These are phyloP conservation scores for Cryptosporidium canis DNA, from an alignment of 169 alveolate species.

Conservation along the genomic window DNA sequence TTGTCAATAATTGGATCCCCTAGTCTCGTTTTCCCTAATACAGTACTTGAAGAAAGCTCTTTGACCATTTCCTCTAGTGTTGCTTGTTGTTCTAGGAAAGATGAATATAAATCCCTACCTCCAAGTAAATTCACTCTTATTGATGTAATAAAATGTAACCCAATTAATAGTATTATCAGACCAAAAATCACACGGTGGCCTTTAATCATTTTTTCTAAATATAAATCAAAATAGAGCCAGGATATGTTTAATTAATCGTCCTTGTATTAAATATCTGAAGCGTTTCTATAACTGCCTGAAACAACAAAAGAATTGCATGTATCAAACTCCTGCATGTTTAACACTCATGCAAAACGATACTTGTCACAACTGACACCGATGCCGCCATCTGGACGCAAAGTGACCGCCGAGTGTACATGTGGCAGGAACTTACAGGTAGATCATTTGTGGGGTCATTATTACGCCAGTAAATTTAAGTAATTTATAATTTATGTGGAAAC, in stretches of 20 bases:
- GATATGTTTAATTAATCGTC: background rate
- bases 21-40: slow-evolving; percentile 26
- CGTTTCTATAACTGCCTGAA: background rate
- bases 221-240: background rate
- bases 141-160: background rate
- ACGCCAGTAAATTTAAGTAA: slow-evolving; percentile 56
- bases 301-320: background rate
- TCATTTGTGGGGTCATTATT: slow-evolving; percentile 70
- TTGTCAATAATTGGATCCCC: slow-evolving; percentile 16
- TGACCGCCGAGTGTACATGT: slow-evolving; percentile 71
- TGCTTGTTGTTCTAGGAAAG: slow-evolving; percentile 53
- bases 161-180: background rate
- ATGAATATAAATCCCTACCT: slow-evolving; percentile 36
- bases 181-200: background rate
- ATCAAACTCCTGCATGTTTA: background rate
- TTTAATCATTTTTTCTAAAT: slow-evolving; percentile 15
- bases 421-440: slow-evolving; percentile 70
- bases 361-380: background rate
- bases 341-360: slow-evolving; percentile 44
- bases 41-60: slow-evolving; percentile 53
- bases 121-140: slow-evolving; percentile 37
- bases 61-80: slow-evolving; percentile 58
- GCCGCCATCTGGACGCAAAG: slow-evolving; percentile 24
- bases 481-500: slow-evolving; percentile 17
- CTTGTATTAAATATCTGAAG: background rate